Evolutionary conservation across 164 flowering plant species (phyloP), one percentile per base, ranked within the genome.

Genomic region (Warburgia ugandensis): DNA sequence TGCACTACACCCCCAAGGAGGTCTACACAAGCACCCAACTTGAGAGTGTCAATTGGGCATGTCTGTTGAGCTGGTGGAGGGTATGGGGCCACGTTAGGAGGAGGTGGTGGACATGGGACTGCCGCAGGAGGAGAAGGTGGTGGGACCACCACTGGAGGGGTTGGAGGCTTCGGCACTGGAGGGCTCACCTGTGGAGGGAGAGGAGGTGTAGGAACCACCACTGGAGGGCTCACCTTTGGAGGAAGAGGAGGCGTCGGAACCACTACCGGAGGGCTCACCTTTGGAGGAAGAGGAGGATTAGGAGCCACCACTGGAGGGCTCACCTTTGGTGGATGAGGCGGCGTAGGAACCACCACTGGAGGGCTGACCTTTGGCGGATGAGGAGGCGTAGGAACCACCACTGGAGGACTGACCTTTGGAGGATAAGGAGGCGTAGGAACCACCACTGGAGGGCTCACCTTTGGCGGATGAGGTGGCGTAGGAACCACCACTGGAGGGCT

Each of bases 1-100:
- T 71, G 79, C 2, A 84, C 41, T 3, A 79, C 68, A 0, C 88
- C 88, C 1, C 87, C 80, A 32, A 84, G 41, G 17, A 81, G 33
- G 56, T 84, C 83, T 29, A 79, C 84, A 43, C 94, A 84, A 2
- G 80, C 84, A 2, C 75, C 75, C 0, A 81, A 80, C 65, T 77
- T 84, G 2, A 81, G 72, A 0, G 78, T 50, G 61, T 79, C 80
- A 16, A 79, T 81, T 31, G 87, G 82, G 73, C 94, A 84, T 11
- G 79, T 77, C 41, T 29, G 38, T 29, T 6, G 29, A 1, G 39
- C 20, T 0, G 48, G 49, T 3, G 58, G 58, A 12, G 48, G 50
- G 23, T n/a, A 1, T 30, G 42, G 36, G 49, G 43, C 6, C 4
- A 3, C 55, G 26, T 13, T 12, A 5, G 50, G 50, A 29, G 22